Evolutionary conservation across 352 stramenopile genomes (phyloP), one percentile per base, ranked within the genome.

Genomic region (Pythium chondricola): DNA sequence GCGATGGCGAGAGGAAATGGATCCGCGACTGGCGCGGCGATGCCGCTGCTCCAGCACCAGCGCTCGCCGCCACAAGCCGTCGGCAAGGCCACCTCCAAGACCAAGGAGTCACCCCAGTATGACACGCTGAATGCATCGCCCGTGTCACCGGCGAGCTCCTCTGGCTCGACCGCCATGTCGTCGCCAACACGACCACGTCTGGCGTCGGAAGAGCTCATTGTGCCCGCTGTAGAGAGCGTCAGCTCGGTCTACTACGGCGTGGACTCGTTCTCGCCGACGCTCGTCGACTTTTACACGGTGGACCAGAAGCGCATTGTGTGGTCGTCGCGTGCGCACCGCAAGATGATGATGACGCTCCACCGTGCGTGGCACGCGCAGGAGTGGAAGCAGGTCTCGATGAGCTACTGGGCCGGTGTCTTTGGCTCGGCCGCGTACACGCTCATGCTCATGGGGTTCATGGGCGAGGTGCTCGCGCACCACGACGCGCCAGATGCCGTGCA

Each of bases 291-390:
- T 43, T 88, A 88, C 78, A 90, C 81, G 38, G 36, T 73, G 32
- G 81, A 89, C 63, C 74, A 88, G 56, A 93, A 88, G 49, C 81
- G 81, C 49, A 86, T 93, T 48, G 75, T 93, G 53, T 93, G 81
- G 81, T 89, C 76, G 37, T 93, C 81, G 38, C 81, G 81, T 22
- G 75, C 78, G 36, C 81, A 93, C 62, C 81, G 81, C 66, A 93
- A 93, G 62, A 90, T 89, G 69, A 88, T 93, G 74, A 86, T 73
- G n/a, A 93, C 81, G 58, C 74, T 93, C 6, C 76, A 88, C 46
- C 67, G 74, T 43, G 75, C 81, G 21, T 88, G 77, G 73, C 70
- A 88, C 52, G 72, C 63, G 41, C 71, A 77, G 43, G 50, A 52
- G 33, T 93, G 81, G 81, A 83, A 85, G 57, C 25, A 73, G 24